Evolutionary conservation across 2,329 filamentous ascomycete species (phyloP).

Genomic region (Beauveria rudraprayagi): DNA sequence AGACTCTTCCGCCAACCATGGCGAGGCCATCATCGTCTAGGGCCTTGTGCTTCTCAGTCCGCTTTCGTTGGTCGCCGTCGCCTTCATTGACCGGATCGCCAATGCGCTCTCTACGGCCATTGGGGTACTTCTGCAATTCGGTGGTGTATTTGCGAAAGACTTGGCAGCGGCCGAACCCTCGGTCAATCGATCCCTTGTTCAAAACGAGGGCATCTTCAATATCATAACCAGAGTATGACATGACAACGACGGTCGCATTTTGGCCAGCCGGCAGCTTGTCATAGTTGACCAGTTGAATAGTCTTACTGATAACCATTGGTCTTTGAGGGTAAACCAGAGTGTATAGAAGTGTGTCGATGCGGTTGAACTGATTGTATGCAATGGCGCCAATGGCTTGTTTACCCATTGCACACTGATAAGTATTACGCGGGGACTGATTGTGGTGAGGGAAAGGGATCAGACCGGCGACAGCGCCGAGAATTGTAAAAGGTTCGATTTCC

Average conservation of each 20-base stretch:
- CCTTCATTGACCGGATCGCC: slow-evolving; percentile 47
- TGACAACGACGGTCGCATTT: slow-evolving; percentile 95
- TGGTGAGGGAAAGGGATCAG: slow-evolving; percentile 97
- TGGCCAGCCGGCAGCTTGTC: slow-evolving; percentile 96
- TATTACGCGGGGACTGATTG: slow-evolving; percentile 97
- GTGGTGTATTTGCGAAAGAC: slow-evolving; percentile 94
- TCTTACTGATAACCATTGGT: slow-evolving; percentile 94
- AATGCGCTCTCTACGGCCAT: slow-evolving; percentile 62
- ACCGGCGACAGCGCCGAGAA: slow-evolving; percentile 89
- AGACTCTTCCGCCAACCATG: slow-evolving; percentile 72
- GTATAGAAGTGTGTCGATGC: slow-evolving; percentile 92
- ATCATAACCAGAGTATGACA: slow-evolving; percentile 99
- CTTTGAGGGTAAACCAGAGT: slow-evolving; percentile 96
- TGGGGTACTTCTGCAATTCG: slow-evolving; percentile 81
- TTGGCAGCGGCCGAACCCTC: slow-evolving; percentile 93
- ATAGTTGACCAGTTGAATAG: slow-evolving; percentile 93
- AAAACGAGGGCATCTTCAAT: slow-evolving; percentile 96
- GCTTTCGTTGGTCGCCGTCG: slow-evolving; percentile 53
- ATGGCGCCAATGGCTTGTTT: slow-evolving; percentile 99
- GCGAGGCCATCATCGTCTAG: slow-evolving; percentile 85
- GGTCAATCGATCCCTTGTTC: slow-evolving; percentile 91
- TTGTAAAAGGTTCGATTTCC: slow-evolving; percentile 96
- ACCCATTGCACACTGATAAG: slow-evolving; percentile 99
- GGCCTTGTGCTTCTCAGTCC: slow-evolving; percentile 60
- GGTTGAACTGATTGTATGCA: slow-evolving; percentile 94